Evolutionary conservation across 192 early-diverging fungal species (phyloP), one percentile per base, ranked within the genome.

Genomic region (Podila verticillata): DNA sequence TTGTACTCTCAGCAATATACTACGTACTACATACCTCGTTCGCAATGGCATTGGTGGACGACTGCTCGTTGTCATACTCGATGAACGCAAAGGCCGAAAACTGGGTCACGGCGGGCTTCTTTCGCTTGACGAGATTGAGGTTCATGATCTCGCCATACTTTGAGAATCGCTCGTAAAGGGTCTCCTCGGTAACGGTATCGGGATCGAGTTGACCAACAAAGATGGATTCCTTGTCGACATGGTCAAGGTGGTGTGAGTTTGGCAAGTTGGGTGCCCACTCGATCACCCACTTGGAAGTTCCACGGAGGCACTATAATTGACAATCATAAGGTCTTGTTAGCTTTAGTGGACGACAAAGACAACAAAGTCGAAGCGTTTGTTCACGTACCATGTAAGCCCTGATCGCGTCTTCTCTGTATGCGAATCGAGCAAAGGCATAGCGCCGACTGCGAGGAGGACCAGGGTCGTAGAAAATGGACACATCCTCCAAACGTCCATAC

Each of bases 331-430:
- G 7, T 54, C 51, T 24, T 2, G 51, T 54, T 24, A 24, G 0
- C 4, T n/a, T 26, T 7, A n/a, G 49, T 51, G 28, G 20, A 29
- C 51, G n/a, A 51, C 44, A 49, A 32, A 22, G 39, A 32, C 62
- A 5, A 4, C 26, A 8, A 39, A 70, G 4, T 28, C 7, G 34
- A 20, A 31, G 39, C 7, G 8, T 17, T 24, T 54, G 20, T 5
- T 6, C 30, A 59, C 71, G 34, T 79, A 89, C 91, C 73, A 89
- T 48, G 63, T 82, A 92, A 5, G 93, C 91, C 24, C 81, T 83
- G 48, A 93, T 92, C 24, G 92, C 93, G 71, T 93, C 93, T 61
- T 93, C 91, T 5, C 93, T 73, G 65, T 89, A 93, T 15, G 85
- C 72, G 32, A 86, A 95, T 73, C 93, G 92, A 15, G 92, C 87